These are phyloP conservation scores for Suillus alpinus DNA, from an alignment of 768 basidiomycete genomes.

Conservation along the genomic window DNA sequence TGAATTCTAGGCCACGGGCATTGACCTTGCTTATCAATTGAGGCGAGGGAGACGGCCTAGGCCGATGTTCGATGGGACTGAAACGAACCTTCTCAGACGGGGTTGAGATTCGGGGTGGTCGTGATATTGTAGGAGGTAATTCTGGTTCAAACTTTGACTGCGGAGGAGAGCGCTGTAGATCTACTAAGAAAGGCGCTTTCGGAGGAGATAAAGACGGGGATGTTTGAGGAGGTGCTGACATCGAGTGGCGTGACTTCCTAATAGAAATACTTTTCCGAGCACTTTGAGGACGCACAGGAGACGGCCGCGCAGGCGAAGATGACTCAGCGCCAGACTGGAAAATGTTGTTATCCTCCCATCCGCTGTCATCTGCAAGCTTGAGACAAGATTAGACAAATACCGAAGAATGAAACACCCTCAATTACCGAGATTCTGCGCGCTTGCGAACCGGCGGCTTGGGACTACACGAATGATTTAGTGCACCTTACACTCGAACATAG, in stretches of 20 bases:
- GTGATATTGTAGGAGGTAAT: conserved; percentile 38
- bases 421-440: conserved; percentile 54
- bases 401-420: conserved; percentile 24
- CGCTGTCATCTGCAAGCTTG: conserved; percentile 61
- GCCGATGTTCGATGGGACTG: conserved; percentile 17
- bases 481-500: conserved; percentile 3
- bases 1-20: conserved; percentile 20
- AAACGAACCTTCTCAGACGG: conserved; percentile 13
- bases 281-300: conserved; percentile 47
- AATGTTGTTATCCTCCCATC: conserved; percentile 89
- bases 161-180: conserved; percentile 41
- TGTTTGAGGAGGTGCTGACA: conserved; percentile 65
- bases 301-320: conserved; percentile 71
- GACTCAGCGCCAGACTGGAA: conserved; percentile 90
- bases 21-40: conserved; percentile 19
- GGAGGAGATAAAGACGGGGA: conserved; percentile 42
- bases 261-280: conserved; percentile 37
- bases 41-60: conserved; percentile 13
- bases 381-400: conserved; percentile 4
- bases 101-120: conserved; percentile 24
- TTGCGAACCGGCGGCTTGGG: conserved; percentile 48
- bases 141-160: conserved; percentile 57
- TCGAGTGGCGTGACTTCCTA: conserved; percentile 63
- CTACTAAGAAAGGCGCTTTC: conserved; percentile 22
- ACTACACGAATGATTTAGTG: conserved; percentile 27